Percentiles rank a stretch among this genome's conserved stretches.
Conservation (phyloP, 495 filamentous ascomycete species). For the Gamarada debralockiae region DNA sequence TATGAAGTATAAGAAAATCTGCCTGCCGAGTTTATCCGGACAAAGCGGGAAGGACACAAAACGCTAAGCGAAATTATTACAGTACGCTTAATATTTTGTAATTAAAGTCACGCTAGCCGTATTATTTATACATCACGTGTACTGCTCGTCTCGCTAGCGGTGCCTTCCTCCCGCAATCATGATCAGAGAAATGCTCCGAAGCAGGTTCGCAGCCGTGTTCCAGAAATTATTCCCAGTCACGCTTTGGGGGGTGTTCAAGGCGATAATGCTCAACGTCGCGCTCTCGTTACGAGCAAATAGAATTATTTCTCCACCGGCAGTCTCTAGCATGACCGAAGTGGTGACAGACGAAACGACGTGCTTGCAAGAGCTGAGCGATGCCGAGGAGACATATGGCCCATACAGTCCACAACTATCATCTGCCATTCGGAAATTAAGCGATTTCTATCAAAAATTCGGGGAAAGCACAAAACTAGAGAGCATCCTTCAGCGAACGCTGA, state of each 20-base stretch:
- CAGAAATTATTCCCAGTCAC: neutral
- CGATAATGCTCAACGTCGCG: neutral
- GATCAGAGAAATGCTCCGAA: neutral
- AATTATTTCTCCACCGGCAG: neutral
- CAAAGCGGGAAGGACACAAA: too few relatives aligned
- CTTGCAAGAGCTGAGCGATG: neutral
- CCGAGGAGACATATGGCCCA: neutral
- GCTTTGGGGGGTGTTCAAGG: neutral
- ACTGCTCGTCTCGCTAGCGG: too few relatives aligned
- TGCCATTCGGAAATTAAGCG: neutral
- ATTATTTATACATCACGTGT: too few relatives aligned
- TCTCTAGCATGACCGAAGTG: neutral
- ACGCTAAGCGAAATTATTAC: too few relatives aligned
- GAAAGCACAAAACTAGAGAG: neutral
- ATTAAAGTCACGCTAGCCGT: too few relatives aligned
- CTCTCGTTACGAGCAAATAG: neutral
- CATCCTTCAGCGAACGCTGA: neutral
- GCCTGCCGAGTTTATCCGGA: too few relatives aligned
- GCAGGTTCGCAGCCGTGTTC: neutral
- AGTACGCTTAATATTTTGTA: too few relatives aligned
- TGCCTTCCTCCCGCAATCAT: slow-evolving; percentile 1
- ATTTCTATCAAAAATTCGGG: neutral
- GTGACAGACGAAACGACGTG: neutral
- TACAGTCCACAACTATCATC: neutral
- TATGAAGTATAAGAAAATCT: too few relatives aligned